These are phyloP conservation scores for Pueraria montana DNA, from an alignment of 306 rosid species.

Conservation along the genomic window DNA sequence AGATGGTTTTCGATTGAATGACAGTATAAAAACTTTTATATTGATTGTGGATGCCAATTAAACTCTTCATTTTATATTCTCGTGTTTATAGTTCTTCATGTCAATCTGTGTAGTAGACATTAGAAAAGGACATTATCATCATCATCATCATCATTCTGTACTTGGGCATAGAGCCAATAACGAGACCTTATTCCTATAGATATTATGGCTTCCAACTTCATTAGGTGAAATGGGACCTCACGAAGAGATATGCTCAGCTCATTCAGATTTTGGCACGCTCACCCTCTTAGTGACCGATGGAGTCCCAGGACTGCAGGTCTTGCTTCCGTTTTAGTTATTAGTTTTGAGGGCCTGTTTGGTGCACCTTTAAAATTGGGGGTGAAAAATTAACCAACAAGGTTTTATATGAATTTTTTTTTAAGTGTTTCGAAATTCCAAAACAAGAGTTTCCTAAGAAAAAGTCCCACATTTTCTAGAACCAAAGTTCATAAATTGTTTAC, in stretches of 20 bases:
- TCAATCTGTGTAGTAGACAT: no score
- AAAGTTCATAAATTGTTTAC: neutral
- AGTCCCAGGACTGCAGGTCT: conserved; percentile 3
- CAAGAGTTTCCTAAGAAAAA: neutral
- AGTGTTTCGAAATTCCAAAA: no score
- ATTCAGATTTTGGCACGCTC: neutral
- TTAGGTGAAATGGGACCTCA: conserved; percentile 12
- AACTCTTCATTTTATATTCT: neutral
- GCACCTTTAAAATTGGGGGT: neutral
- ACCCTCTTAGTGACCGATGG: neutral
- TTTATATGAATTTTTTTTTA: no score
- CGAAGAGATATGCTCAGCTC: neutral
- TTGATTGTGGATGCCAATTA: neutral
- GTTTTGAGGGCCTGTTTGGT: neutral
- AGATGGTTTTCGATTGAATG: no score
- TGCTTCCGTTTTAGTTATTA: neutral
- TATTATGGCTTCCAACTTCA: neutral
- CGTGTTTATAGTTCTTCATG: neutral
- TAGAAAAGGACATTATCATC: no score
- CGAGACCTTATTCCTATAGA: no score
- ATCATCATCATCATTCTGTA: no score
- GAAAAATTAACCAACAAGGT: no score
- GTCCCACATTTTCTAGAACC: neutral
- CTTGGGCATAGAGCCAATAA: no score
- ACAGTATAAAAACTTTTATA: no score